Evolutionary conservation across 2,329 filamentous ascomycete genomes (phyloP), one percentile per base, ranked within the genome.

Genomic region (Fusarium sp.): DNA sequence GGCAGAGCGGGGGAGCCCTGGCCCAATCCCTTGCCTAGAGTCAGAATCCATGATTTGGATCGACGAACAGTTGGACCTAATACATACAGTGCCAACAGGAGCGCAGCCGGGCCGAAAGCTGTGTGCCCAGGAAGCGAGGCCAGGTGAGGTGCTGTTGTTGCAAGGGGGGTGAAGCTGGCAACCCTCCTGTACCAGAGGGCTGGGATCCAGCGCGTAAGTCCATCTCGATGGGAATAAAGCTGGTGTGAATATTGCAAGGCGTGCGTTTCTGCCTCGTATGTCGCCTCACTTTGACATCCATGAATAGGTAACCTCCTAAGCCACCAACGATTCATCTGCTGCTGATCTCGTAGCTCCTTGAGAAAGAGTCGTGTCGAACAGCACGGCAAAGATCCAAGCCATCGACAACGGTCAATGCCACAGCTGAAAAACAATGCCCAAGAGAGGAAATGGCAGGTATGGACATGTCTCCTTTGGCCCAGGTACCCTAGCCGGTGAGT

Each of bases 401-500:
- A 7, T 50, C 30, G 15, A 35, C 25, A 35, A 54, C 22, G 4
- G 25, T 6, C 22, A 47, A 35, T 38, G 12, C 8, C 61, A 33
- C 27, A 47, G 25, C 22, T 62, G 63, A 54, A 33, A 62, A 38
- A 25, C 47, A 30, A 43, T 45, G 14, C 50, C 43, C 33, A 35
- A 17, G 32, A 25, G 57, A 38, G 22, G 11, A 56, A 59, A 63
- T 72, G 61, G 65, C 54, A 72, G 38, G 65, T 58, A 64, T 65
- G 54, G 45, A 33, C 58, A 72, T 65, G 43, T 65, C 61, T 52
- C 33, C 12, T 47, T 25, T 33, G n/a, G 10, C 25, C 57, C 56
- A 57, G 69, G 54, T 60, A 50, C 65, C 47, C 25, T 60, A 43
- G 64, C 68, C 72, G 70, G 74, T 73, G 72, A 77, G 72, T 63